These are phyloP conservation scores for Trypanosomatidae sp. DNA, from an alignment of 208 protist species.

Conservation along the genomic window DNA sequence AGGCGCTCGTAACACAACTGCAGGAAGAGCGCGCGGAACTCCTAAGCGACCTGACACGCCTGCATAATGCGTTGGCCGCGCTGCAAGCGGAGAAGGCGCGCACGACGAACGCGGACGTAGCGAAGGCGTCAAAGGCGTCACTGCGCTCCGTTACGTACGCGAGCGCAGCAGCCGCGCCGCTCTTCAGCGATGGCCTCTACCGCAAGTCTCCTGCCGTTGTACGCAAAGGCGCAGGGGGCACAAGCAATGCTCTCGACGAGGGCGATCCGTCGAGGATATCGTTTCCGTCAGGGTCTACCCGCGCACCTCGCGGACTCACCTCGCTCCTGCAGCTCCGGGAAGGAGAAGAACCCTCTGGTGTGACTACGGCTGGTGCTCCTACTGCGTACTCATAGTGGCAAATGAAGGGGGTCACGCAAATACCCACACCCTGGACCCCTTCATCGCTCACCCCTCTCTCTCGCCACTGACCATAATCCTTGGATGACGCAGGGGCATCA, in stretches of 20 bases:
- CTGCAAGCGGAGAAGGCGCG: slow-evolving; percentile 1
- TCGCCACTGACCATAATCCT: neutral
- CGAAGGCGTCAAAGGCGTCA: neutral
- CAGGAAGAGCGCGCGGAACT: slow-evolving; percentile 20
- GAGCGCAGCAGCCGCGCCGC: neutral
- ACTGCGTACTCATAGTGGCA: neutral
- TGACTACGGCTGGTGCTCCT: neutral
- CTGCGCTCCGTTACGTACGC: neutral
- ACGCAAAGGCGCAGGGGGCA: neutral
- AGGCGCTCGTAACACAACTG: slow-evolving; percentile 12
- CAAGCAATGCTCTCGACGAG: neutral
- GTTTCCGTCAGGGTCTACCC: neutral
- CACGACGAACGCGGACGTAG: neutral
- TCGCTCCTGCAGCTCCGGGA: neutral
- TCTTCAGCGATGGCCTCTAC: neutral
- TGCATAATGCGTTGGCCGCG: slow-evolving; percentile 9
- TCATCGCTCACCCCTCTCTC: neutral
- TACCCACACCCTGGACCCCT: neutral
- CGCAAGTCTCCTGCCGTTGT: neutral
- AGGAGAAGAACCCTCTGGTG: neutral
- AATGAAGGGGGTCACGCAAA: neutral
- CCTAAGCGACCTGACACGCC: slow-evolving; percentile 10
- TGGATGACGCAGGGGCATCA: neutral
- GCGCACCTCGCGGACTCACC: neutral
- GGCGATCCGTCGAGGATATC: too few relatives aligned